Evolutionary conservation across 169 alveolate species (phyloP), one percentile per base, ranked within the genome.

Genomic region (Cytauxzoon felis): DNA sequence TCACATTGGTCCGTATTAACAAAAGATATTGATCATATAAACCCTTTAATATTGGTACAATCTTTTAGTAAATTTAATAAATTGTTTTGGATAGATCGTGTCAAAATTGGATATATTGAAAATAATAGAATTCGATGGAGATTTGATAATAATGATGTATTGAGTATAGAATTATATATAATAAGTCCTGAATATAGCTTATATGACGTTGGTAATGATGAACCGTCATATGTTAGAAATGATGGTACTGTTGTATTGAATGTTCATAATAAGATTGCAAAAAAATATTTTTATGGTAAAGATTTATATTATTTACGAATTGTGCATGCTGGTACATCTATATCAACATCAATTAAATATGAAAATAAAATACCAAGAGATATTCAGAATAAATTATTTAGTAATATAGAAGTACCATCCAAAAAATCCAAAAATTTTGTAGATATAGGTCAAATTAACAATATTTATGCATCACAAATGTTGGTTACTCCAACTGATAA

Each of bases 1-100:
- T 62, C 68, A 18, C 82, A 72, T 34, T 72, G 82, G 82, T 72
- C 82, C 11, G 76, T 67, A 5, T 41, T 72, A 41, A 42, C 73
- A 11, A 29, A 33, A 1, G 65, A 72, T 13, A 59, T 72, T 56
- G 33, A 45, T 30, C 33, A 34, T 24, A 58, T 69, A 2, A 50
- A 70, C 51, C 82, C 82, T 11, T 57, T 72, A 26, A 57, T 56
- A 3, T 59, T 72, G 9, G 48, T 69, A 38, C 53, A 49, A 42
- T 67, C 82, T 33, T 62, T 67, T 18, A 57, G 66, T 16, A 53
- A 32, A 23, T 33, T 72, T 38, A 18, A 24, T 29, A 41, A 65
- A 29, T 24, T 49, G 57, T 24, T 72, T 29, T 72, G 82, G 82
- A 58, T 72, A 21, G 66, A 72, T 34, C n/a, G 82, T 18, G 50